Evolutionary conservation across 305 asterid genomes (phyloP), one percentile per base, ranked within the genome.

Genomic region (Fraxinus ornus): DNA sequence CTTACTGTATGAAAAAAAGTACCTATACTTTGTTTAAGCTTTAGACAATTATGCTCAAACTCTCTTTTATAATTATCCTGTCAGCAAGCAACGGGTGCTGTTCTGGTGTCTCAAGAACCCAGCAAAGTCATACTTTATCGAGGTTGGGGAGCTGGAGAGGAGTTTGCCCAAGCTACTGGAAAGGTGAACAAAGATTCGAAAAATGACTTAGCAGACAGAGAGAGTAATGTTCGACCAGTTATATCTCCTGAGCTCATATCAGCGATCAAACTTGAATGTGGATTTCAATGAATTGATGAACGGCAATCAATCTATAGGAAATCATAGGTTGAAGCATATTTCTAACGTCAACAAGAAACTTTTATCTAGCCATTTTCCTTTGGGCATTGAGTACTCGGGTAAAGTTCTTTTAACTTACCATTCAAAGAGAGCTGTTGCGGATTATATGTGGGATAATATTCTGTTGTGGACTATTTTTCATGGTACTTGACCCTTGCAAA

Each of bases 101-200:
- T 92, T 81, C 91, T 96, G 55, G 98, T 96, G 71, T 96, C 98
- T 47, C 98, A 92, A 83, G 99, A 96, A 88, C 97, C 99, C 32
- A 94, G 93, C 89, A 94, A 96, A 86, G 93, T 96, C 84, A 94
- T 96, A 82, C 95, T 96, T 81, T 96, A 92, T 84, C 89, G 98
- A 85, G 98, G 97, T n/a, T 93, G 96, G 95, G 97, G 90, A 44
- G 87, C 92, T 71, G 92, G 80, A 70, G 77, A 83, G 77, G 85
- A 88, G 52, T 75, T 86, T 24, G 83, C 77, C 86, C 83, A 47
- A 77, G 76, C 85, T 30, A 78, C 75, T 82, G 86, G 57, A 73
- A 84, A 79, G 33, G 33, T 15, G 22, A 75, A 30, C 49, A 75
- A 41, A 76, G 78, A 81, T 74, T 76, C 15, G 36, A 77, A 84